Evolutionary conservation across 495 filamentous ascomycete species (phyloP), one percentile per base, ranked within the genome.

Genomic region (Hyphodiscus hymeniophilus): DNA sequence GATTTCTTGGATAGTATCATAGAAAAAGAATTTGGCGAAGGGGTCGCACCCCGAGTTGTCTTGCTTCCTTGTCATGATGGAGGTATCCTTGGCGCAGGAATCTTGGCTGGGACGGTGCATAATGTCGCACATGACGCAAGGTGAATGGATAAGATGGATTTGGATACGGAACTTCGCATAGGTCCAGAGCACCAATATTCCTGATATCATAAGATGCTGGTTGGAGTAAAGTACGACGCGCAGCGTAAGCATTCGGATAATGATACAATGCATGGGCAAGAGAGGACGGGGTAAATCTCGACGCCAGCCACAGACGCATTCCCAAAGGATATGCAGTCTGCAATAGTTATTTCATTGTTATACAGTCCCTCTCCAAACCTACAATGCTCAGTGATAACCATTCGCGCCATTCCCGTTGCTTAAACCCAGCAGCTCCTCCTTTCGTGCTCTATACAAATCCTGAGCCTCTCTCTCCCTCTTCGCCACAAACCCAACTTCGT

Each of bases 401-500:
- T 70, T 69, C 8, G 58, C 51, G 2, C 54, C 48, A 3, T 10
- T 52, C 3, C 54, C 54, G 5, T 15, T 26, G 23, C 22, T 49
- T 34, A 60, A 66, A 47, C 67, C 72, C 41, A 85, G 82, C 46
- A 96, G 60, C 68, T 97, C 92, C 31, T 87, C 85, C 61, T 75
- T 88, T 49, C 78, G 73, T 49, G 63, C 68, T 59, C 83, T 74
- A 61, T 91, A 97, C 54, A 83, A 61, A 48, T 96, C 89, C 66
- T 98, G 94, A 23, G 86, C 87, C 70, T 95, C 88, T 41, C 87
- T 74, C 71, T 95, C 91, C 48, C 89, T 74, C 49, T 80, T 81
- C 60, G 79, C 84, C 18, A 97, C 76, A 62, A 88, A 89, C 13
- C 72, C 75, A 17, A 94, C 89, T 60, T 95, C 88, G n/a, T 79